phyloP scores from a whole-genome alignment of 495 filamentous ascomycete species.

The Trichoderma orchidacearum region DNA sequence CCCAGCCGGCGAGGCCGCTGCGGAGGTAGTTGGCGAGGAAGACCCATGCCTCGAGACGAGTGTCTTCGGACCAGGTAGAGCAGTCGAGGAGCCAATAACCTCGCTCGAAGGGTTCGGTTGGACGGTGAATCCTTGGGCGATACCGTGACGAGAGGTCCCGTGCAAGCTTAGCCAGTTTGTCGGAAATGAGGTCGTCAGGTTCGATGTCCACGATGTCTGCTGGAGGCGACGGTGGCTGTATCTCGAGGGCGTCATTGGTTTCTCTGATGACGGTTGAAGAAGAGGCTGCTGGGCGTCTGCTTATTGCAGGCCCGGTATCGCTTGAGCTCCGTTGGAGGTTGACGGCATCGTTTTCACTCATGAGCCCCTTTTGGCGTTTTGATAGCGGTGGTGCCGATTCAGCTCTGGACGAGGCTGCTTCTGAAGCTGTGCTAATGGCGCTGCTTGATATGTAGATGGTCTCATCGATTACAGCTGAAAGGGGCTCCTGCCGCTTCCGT shows the following conservation, averaged over 20 bases:
- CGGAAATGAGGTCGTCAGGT: constrained; percentile 30
- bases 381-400: constrained; percentile 6
- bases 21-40: constrained; percentile 46
- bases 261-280: neutral
- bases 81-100: constrained; percentile 55
- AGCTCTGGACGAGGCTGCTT: neutral
- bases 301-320: constrained; percentile 19
- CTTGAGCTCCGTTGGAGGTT: constrained; percentile 16
- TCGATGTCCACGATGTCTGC: constrained; percentile 8
- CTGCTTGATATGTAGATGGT: constrained; percentile 7
- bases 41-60: constrained; percentile 41
- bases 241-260: constrained; percentile 14
- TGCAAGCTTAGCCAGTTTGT: constrained; percentile 37
- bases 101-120: constrained; percentile 42
- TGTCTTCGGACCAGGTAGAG: constrained; percentile 22
- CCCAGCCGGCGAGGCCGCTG: constrained; percentile 52
- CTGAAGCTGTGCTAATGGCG: constrained; percentile 9
- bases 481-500: neutral
- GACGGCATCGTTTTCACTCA: constrained; percentile 4
- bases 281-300: neutral
- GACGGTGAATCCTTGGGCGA: constrained; percentile 32
- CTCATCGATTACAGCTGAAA: constrained; percentile 3
- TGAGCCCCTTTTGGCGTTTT: constrained; percentile 10
- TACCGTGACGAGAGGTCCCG: constrained; percentile 37
- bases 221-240: constrained; percentile 20